phyloP scores from a whole-genome alignment of 2,329 filamentous ascomycete genomes.

The Endoconidiophora polonica region DNA sequence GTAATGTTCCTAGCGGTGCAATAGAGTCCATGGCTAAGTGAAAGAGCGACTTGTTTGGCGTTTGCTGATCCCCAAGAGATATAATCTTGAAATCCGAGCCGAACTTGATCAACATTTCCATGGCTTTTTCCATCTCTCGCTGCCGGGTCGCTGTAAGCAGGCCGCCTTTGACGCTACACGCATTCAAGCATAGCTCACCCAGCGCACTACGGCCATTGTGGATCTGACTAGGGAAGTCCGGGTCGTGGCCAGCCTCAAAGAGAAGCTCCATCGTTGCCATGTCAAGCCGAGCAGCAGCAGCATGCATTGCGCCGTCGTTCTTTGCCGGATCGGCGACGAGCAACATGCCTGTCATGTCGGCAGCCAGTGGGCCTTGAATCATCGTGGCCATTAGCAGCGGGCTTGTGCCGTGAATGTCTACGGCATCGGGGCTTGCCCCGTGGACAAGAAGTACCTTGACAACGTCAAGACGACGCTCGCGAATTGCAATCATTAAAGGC shows the following conservation, averaged over 20 bases:
- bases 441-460: conserved; percentile 38
- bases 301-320: conserved; percentile 52
- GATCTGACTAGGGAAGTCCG: conserved; percentile 46
- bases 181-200: conserved; percentile 44
- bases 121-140: conserved; percentile 39
- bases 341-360: conserved; percentile 36
- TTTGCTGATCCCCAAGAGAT: conserved; percentile 24
- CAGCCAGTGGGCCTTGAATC: conserved; percentile 35
- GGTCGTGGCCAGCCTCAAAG: conserved; percentile 41
- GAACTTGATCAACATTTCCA: conserved; percentile 37
- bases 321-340: conserved; percentile 37
- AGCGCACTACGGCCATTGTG: conserved; percentile 47
- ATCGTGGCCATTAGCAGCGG: conserved; percentile 43
- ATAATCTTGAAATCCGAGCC: conserved; percentile 39
- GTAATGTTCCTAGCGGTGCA: conserved; percentile 37
- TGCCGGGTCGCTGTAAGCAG: conserved; percentile 29
- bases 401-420: conserved; percentile 39
- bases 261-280: conserved; percentile 38
- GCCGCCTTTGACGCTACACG: conserved; percentile 24
- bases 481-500: conserved; percentile 43
- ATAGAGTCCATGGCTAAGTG: conserved; percentile 42
- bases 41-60: conserved; percentile 33
- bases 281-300: conserved; percentile 43
- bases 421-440: conserved; percentile 41
- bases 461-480: conserved; percentile 36